Evolutionary conservation across 1,284 basidiomycete genomes (phyloP).

Genomic region (Wallemia hederae): DNA sequence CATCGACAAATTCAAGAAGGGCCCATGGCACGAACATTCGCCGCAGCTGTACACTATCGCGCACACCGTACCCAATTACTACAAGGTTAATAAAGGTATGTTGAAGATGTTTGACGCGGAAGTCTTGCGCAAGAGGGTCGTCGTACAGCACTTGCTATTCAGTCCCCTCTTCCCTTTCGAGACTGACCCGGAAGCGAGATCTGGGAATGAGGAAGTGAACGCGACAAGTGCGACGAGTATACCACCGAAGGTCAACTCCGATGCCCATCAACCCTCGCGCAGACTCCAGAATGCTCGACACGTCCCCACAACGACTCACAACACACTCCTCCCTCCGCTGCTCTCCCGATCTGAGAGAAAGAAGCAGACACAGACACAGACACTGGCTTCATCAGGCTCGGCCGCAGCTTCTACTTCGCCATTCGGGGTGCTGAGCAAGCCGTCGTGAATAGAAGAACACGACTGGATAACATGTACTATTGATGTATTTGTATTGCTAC

Average conservation of each 20-base stretch:
- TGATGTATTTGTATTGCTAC: too few relatives aligned
- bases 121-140: constrained; percentile 80
- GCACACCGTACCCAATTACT: constrained; percentile 53
- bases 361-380: background rate
- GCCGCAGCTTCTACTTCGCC: background rate
- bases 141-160: constrained; percentile 76
- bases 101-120: constrained; percentile 94
- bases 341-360: background rate
- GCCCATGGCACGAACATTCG: constrained; percentile 73
- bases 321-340: background rate
- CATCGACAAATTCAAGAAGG: constrained; percentile 47
- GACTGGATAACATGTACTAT: too few relatives aligned
- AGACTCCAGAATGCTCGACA: too few relatives aligned
- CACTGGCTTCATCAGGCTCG: background rate
- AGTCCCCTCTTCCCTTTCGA: constrained; percentile 49
- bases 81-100: constrained; percentile 63
- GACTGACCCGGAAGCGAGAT: background rate
- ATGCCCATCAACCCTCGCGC: too few relatives aligned
- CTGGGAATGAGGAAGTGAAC: too few relatives aligned
- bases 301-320: background rate
- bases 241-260: too few relatives aligned
- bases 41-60: constrained; percentile 69
- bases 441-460: too few relatives aligned
- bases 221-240: too few relatives aligned
- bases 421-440: background rate